A percentile compares a stretch with the other conserved stretches of the same genome.
Evolutionary conservation across 2,329 filamentous ascomycete species (phyloP).

Genomic region (Diaporthe sp.): DNA sequence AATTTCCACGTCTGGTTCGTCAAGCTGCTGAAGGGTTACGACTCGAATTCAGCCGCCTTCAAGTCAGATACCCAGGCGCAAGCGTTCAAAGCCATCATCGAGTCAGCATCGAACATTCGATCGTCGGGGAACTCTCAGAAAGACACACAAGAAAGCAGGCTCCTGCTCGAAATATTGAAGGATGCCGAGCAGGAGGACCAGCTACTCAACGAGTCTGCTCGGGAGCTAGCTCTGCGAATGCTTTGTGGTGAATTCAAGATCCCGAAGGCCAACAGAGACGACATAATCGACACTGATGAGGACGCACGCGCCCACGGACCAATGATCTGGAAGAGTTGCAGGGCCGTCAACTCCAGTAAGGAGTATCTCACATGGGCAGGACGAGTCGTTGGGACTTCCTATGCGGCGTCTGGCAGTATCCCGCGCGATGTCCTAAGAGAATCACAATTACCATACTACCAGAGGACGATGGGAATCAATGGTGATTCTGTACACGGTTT

Average conservation of each 20-base stretch:
- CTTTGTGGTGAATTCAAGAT: constrained; percentile 80
- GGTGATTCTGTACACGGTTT: constrained; percentile 72
- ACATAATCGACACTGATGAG: constrained; percentile 76
- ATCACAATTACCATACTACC: constrained; percentile 63
- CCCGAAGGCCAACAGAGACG: constrained; percentile 66
- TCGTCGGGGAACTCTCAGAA: constrained; percentile 75
- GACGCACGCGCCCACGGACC: constrained; percentile 71
- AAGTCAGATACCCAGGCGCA: constrained; percentile 58
- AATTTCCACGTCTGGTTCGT: constrained; percentile 84
- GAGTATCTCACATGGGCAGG: constrained; percentile 88
- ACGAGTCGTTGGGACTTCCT: constrained; percentile 84
- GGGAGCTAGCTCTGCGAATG: constrained; percentile 75
- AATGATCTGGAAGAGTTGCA: constrained; percentile 81
- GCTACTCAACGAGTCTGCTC: constrained; percentile 77
- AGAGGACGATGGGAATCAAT: constrained; percentile 56
- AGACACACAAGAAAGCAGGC: constrained; percentile 79
- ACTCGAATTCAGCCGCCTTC: constrained; percentile 58
- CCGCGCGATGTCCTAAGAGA: constrained; percentile 70
- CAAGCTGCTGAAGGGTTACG: constrained; percentile 73
- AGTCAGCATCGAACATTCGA: constrained; percentile 74
- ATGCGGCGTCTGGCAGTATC: constrained; percentile 78
- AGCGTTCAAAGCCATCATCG: constrained; percentile 75
- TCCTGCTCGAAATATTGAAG: constrained; percentile 82
- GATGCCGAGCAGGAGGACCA: constrained; percentile 72
- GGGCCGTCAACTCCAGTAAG: constrained; percentile 68